Base-by-base conservation (phyloP, 2,329 filamentous ascomycete genomes). In the Colletotrichum aenigma region DNA sequence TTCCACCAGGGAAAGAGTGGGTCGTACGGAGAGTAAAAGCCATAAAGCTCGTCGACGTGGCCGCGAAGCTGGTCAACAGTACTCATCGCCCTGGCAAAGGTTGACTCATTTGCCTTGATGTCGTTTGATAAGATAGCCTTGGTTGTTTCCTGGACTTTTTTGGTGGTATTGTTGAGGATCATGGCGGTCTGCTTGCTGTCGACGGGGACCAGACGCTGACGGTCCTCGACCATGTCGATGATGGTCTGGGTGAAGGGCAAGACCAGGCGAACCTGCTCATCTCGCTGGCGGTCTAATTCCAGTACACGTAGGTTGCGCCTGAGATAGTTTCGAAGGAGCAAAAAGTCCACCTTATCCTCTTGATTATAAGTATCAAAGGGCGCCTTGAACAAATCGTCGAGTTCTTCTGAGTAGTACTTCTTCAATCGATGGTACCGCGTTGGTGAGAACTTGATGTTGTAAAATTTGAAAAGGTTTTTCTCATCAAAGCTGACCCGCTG, bases 1-100 rank as follows among this genome's bases (percentile, higher is more conserved):
- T 87, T 85, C 91, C 91, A 92, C 88, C 89, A 92, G 56, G 89
- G 87, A 70, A 91, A 91, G 16, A 85, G 71, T 1, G 91, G 90
- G 76, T 92, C 88, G 77, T 92, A 92, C 4, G 86, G 87, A 34
- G 84, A 82, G 79, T 90, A 92, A 78, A 91, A 92, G 0, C 65
- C 74, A 70, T 85, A 87, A 79, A 87, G 87, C 77, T 92, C 89
- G 3, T 81, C 77, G 0, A 92, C 80, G 65, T 87, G 85, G 0
- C 38, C 66, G 0, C 83, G 81, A 6, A 92, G 79, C 30, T 86
- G 81, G 6, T 82, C 85, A 13, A 85, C 83, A 32, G 87, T 86
- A 30, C 84, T 82, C 58, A 84, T 82, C 13, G 74, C 74, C 7
- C 71, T 60, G n/a, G 58, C 64, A 10, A 70, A 79, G 18, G 81